A percentile compares a stretch with the other conserved stretches of the same genome.
Conservation (phyloP, 371 early-diverging fungal species). For the Mortierella sp. region DNA sequence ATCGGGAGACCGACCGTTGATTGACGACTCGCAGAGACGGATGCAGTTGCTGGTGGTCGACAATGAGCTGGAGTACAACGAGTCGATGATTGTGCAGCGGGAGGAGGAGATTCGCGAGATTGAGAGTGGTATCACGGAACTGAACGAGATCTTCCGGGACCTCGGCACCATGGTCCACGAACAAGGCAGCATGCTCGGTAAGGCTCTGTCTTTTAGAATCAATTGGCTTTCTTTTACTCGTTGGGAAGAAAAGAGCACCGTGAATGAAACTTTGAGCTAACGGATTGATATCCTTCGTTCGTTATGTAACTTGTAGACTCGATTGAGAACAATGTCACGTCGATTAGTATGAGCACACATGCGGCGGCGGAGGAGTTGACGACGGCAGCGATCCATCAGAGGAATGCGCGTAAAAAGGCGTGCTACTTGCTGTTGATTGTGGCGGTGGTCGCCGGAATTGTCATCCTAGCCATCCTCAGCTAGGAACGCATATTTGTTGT, state of each 20-base stretch:
- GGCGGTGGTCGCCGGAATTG: conserved; percentile 71
- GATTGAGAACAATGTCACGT: conserved; percentile 89
- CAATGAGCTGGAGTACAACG: conserved; percentile 94
- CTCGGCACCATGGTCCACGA: conserved; percentile 95
- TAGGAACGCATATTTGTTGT: conserved; percentile 1
- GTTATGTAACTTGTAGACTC: conserved; percentile 67
- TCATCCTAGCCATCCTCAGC: conserved; percentile 47
- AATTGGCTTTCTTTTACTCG: not conserved
- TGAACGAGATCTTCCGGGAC: conserved; percentile 97
- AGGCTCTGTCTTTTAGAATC: conserved; percentile 16
- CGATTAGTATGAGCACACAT: conserved; percentile 82
- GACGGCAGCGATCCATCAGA: conserved; percentile 85
- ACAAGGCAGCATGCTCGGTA: conserved; percentile 94
- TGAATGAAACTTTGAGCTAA: not conserved
- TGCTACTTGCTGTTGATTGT: conserved; percentile 85
- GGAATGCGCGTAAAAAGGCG: conserved; percentile 83
- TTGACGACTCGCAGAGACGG: conserved; percentile 72
- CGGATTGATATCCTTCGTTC: not conserved
- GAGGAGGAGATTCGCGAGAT: conserved; percentile 94
- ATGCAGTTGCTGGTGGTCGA: conserved; percentile 85
- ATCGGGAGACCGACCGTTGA: conserved; percentile 70
- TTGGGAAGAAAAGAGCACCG: not conserved
- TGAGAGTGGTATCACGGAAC: conserved; percentile 90
- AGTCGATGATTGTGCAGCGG: conserved; percentile 91
- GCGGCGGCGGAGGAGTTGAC: conserved; percentile 86